These are phyloP conservation scores for Leishmania mexicana DNA, from an alignment of 208 protist genomes.

Conservation along the genomic window DNA sequence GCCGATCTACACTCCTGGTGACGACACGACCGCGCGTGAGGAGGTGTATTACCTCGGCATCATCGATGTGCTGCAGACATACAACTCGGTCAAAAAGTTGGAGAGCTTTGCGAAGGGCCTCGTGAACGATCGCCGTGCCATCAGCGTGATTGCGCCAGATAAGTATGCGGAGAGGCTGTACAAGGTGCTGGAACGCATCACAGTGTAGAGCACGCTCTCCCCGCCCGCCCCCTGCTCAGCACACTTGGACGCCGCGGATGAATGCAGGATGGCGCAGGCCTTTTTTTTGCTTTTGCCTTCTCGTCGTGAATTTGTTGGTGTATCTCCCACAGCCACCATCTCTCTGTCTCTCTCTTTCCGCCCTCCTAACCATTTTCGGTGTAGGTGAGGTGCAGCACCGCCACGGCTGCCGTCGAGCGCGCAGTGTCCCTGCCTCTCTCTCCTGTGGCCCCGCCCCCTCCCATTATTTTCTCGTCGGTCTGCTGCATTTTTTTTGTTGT, in stretches of 20 bases:
- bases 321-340: background rate
- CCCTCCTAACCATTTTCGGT: background rate
- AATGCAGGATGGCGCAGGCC: background rate
- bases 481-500: background rate
- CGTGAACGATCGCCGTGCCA: conserved; percentile 61
- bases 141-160: conserved; percentile 87
- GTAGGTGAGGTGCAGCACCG: background rate
- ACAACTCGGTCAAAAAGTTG: conserved; percentile 82
- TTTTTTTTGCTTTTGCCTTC: background rate
- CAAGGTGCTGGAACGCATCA: conserved; percentile 77
- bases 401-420: background rate
- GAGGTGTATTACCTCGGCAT: conserved; percentile 93
- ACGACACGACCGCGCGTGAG: conserved; percentile 74
- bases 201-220: conserved; percentile 32
- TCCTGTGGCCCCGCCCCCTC: background rate
- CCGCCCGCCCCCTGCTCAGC: background rate
- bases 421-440: background rate
- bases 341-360: too few relatives aligned
- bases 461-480: background rate
- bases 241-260: background rate
- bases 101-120: conserved; percentile 90
- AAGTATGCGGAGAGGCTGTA: conserved; percentile 86
- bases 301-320: background rate
- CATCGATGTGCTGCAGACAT: conserved; percentile 94
- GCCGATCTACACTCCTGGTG: conserved; percentile 67